Evolutionary conservation across 2,329 filamentous ascomycete genomes (phyloP).

Genomic region (Basipetospora chlamydospora): DNA sequence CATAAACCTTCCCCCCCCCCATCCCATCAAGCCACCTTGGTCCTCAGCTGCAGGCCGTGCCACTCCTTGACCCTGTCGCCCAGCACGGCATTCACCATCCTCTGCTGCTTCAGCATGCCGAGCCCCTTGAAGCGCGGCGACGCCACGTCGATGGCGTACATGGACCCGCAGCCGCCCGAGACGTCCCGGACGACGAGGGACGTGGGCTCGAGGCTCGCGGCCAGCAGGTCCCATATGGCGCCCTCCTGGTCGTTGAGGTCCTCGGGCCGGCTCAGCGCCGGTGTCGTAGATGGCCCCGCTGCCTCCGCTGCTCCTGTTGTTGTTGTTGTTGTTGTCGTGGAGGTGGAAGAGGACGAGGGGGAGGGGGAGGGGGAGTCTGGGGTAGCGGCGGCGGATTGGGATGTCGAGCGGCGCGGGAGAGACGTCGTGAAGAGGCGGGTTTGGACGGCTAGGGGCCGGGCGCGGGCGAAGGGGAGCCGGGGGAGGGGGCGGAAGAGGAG

Average conservation of each 20-base stretch:
- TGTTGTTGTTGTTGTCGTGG: conserved; percentile 18
- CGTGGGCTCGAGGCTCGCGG: conserved; percentile 32
- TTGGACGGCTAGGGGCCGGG: conserved; percentile 1
- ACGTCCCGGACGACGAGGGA: conserved; percentile 59
- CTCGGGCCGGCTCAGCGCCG: conserved; percentile 26
- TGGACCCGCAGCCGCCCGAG: conserved; percentile 70
- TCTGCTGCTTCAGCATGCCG: conserved; percentile 66
- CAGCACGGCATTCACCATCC: conserved; percentile 62
- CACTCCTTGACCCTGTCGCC: conserved; percentile 64
- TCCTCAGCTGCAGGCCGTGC: conserved; percentile 74
- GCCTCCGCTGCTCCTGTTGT: conserved; percentile 8
- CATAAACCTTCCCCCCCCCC: too few relatives aligned
- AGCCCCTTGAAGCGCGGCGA: conserved; percentile 57
- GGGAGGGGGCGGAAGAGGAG: conserved; percentile 1
- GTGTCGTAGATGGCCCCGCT: too few relatives aligned
- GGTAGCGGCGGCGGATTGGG: conserved; percentile 14
- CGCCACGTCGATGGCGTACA: conserved; percentile 72
- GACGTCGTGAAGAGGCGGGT: conserved; percentile 6
- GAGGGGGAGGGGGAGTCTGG: conserved; percentile 7
- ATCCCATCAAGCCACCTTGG: conserved; percentile 41
- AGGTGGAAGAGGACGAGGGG: conserved; percentile 14
- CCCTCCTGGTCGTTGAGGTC: conserved; percentile 41
- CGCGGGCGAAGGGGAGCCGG: background rate
- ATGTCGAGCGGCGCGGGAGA: conserved; percentile 1
- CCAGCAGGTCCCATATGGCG: conserved; percentile 40